Evolutionary conservation across 805 yeast genomes (phyloP), one percentile per base, ranked within the genome.

Genomic region (Kuraishia borneana): DNA sequence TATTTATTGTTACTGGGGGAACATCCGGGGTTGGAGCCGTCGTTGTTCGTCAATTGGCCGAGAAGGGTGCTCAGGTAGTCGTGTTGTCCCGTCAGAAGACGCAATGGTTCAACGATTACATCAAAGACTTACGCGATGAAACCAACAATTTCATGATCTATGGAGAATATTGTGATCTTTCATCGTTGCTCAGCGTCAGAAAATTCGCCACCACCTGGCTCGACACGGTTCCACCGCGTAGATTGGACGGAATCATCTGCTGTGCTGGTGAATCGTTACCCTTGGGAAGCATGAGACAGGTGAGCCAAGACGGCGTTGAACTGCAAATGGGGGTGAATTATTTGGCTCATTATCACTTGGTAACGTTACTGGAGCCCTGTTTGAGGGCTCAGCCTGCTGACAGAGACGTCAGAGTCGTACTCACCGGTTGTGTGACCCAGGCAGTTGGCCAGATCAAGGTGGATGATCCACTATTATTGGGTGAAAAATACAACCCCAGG

Each of bases 201-300:
- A 76, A 76, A 50, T 92, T 92, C 61, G 96, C 96, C 20, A 88
- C 97, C 2, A 76, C 68, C 39, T 92, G 97, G 97, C 65, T 92
- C 39, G 94, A 92, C 53, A 87, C 83, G 48, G 61, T 76, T 21
- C 94, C 96, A 3, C 92, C 96, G 8, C 68, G 99, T 46, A 59
- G 99, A 36, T 62, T 92, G 30, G 99, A 92, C 56, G 94, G 94
- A 37, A 71, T 92, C 20, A 56, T 92, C 2, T 83, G 95, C 48
- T 76, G 87, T 58, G 96, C 96, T 2, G 88, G 83, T 6, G 88
- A 84, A 35, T 65, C 76, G 39, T 61, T 76, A 36, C 97, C 98
- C 0, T 65, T 73, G 31, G 77, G 82, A 16, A 58, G 58, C 17
- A 60, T 65, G n/a, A 70, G 96, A 37, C 71, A 69, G 39, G 65